Base-by-base conservation (phyloP, 129 eudicot species). In the Arctium minus region DNA sequence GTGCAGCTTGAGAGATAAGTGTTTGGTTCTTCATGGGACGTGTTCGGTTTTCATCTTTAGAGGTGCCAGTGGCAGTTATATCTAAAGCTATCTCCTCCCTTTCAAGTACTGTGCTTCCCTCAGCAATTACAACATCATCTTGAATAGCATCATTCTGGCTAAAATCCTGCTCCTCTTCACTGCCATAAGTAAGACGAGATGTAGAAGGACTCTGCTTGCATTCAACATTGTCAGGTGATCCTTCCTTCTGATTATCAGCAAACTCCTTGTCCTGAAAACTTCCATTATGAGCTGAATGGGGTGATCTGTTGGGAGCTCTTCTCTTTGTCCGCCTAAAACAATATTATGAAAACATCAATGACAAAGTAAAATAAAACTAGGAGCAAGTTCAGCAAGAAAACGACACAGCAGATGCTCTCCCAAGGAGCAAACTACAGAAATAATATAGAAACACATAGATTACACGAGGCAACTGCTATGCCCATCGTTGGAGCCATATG, bases 301-400 rank as follows among this genome's bases (percentile, higher is more conserved):
- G 92, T 70, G 97, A 94, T 56, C 90, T 82, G 48, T 86, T 83
- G 40, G 72, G 85, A 73, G 71, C 75, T 79, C 86, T 88, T 84
- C 89, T 92, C 85, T 87, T 92, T 80, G 77, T 50, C 72, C 56
- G 85, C 91, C 98, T 94, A 87, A 38, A 75, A 82, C 32, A 87
- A 4, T 81, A 31, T 70, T 35, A 11, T 37, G 40, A 27, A 71
- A 81, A 60, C 10, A 53, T 53, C 65, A 53, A 53, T 15, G 65
- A 53, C 27, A 53, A 53, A 15, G 65, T 53, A 53, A 15, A 15
- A 53, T 53, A 53, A 53, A 53, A 53, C 65, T 50, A 48, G 4
- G 60, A 11, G 60, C 60, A 48, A 48, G 60, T 48, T 11, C 60
- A 48, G 60, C 60, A 48, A 48, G 22, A 46, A 67, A 31, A 27